A percentile compares a stretch with the other conserved stretches of the same genome.
phyloP scores from a whole-genome alignment of 2,329 filamentous ascomycete species.

The Sclerotinia minor region DNA sequence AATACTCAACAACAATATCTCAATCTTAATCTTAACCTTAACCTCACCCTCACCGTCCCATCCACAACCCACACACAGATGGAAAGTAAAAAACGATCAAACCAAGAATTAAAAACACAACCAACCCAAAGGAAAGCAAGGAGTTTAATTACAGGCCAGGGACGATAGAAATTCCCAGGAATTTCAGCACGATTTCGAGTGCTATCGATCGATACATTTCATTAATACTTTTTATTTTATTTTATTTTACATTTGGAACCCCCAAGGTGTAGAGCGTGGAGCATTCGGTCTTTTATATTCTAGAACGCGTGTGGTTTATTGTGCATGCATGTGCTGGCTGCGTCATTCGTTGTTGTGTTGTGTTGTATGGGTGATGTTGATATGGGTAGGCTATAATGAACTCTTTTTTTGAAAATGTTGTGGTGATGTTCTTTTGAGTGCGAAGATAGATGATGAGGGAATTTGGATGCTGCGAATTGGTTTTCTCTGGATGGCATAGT shows the following conservation, averaged over 20 bases:
- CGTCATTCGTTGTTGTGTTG: constrained; percentile 11
- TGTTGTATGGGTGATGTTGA: not conserved
- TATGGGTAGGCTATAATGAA: constrained; percentile 8
- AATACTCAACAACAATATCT: not conserved
- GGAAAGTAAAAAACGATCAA: too few relatives aligned
- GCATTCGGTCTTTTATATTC: constrained; percentile 5
- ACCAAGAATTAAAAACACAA: too few relatives aligned
- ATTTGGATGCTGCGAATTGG: not conserved
- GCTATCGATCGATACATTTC: not conserved
- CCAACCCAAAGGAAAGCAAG: not conserved
- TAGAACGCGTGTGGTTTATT: not conserved
- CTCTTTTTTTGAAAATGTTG: not conserved
- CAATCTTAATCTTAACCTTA: too few relatives aligned
- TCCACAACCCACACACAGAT: too few relatives aligned
- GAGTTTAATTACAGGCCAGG: not conserved
- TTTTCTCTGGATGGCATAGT: not conserved
- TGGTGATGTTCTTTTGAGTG: not conserved
- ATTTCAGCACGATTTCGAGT: not conserved
- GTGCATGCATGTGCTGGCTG: not conserved
- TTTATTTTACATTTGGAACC: not conserved
- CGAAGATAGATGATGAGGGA: not conserved
- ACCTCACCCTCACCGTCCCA: too few relatives aligned
- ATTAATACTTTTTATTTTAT: not conserved
- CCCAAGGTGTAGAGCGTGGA: constrained; percentile 12
- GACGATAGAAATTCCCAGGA: not conserved